Percentiles rank a stretch among this genome's conserved stretches.
phyloP scores from a whole-genome alignment of 2,329 filamentous ascomycete genomes.

The Zopfia rhizophila region DNA sequence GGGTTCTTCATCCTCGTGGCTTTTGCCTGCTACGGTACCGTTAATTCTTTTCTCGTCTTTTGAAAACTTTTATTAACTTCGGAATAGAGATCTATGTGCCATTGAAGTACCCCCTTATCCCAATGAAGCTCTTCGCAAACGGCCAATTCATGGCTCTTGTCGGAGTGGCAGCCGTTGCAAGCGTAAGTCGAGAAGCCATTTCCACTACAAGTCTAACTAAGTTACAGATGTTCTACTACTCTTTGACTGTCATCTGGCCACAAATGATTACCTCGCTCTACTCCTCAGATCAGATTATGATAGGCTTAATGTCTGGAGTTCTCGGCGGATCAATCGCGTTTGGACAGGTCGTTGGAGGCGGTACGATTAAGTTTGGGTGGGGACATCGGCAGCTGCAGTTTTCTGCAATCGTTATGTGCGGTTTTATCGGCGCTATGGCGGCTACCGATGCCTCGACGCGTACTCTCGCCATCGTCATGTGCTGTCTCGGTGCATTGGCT shows the following conservation, averaged over 20 bases:
- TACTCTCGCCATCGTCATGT: constrained; percentile 18
- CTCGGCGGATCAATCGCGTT: constrained; percentile 29
- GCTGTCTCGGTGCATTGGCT: constrained; percentile 48
- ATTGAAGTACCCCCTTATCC: constrained; percentile 25
- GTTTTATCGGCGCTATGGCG: constrained; percentile 30
- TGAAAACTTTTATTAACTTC: not conserved
- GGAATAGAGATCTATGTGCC: constrained; percentile 23
- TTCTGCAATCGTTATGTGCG: constrained; percentile 24
- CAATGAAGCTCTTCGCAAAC: constrained; percentile 22
- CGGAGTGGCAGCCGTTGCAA: constrained; percentile 24
- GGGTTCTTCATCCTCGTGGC: constrained; percentile 21
- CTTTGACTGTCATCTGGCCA: constrained; percentile 29
- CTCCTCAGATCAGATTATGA: constrained; percentile 21
- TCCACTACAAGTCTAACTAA: not conserved
- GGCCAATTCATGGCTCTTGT: constrained; percentile 19
- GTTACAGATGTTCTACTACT: constrained; percentile 30
- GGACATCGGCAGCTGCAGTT: constrained; percentile 29
- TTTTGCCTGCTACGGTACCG: constrained; percentile 26
- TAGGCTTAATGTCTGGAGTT: constrained; percentile 27
- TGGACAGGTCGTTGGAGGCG: constrained; percentile 27
- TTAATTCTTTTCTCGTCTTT: not conserved
- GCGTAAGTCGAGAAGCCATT: constrained; percentile 9
- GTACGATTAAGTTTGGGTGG: constrained; percentile 19
- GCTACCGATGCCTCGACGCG: constrained; percentile 27
- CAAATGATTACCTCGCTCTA: constrained; percentile 28